Evolutionary conservation across 169 alveolate genomes (phyloP).

Genomic region (Toxoplasma gondii): DNA sequence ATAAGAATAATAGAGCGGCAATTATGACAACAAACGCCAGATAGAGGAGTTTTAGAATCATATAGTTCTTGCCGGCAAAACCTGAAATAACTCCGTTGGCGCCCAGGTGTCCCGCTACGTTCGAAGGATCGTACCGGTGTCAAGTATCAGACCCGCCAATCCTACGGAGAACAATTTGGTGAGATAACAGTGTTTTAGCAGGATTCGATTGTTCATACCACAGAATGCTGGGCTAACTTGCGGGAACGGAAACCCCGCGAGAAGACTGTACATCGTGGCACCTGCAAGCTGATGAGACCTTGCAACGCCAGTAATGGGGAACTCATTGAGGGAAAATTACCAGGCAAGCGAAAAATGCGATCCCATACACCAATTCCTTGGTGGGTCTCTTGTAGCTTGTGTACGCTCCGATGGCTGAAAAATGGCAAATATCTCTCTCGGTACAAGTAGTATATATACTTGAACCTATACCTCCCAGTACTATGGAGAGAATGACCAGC

Average conservation of each 20-base stretch:
- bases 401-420: conserved; percentile 18
- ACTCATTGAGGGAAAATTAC: background rate
- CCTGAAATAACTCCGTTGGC: conserved; percentile 20
- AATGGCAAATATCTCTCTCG: no score
- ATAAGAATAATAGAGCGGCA: conserved; percentile 7
- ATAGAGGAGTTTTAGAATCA: conserved; percentile 35
- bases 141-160: conserved; percentile 44
- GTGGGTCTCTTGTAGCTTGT: conserved; percentile 16
- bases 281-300: conserved; percentile 40
- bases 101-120: background rate
- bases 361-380: background rate
- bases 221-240: conserved; percentile 53
- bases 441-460: background rate
- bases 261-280: background rate
- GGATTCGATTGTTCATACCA: background rate
- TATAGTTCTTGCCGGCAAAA: conserved; percentile 26
- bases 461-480: background rate
- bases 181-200: background rate
- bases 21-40: background rate
- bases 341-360: conserved; percentile 29
- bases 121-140: conserved; percentile 24
- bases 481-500: background rate
- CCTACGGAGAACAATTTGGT: background rate
- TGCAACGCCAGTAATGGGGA: background rate
- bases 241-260: conserved; percentile 35